Evolutionary conservation across 1,284 basidiomycete genomes (phyloP).

Genomic region (Leccinum discolor): DNA sequence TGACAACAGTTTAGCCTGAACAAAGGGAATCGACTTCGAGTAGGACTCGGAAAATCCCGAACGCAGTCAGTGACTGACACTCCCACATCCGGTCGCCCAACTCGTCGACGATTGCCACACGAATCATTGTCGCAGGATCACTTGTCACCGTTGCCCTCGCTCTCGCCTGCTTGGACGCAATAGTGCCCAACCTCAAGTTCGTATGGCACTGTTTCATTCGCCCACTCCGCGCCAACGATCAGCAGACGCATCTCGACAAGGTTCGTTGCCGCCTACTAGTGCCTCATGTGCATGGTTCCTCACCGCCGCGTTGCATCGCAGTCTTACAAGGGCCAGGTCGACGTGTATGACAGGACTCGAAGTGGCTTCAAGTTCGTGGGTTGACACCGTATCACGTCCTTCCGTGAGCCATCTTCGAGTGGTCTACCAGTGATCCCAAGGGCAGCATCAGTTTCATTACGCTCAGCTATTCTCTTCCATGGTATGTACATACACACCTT

Average conservation of each 20-base stretch:
- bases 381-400: no score
- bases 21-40: no score
- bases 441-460: slow-evolving; percentile 65
- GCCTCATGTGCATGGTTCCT: neutral
- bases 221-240: slow-evolving; percentile 39
- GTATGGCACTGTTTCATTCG: slow-evolving; percentile 51
- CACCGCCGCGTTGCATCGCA: slow-evolving; percentile 15
- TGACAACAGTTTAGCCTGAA: no score
- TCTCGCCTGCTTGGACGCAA: slow-evolving; percentile 17
- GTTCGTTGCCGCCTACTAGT: slow-evolving; percentile 19
- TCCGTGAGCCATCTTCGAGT: slow-evolving; percentile 70
- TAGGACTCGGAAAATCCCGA: no score
- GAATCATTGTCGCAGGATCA: slow-evolving; percentile 26
- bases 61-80: no score
- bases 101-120: slow-evolving; percentile 14
- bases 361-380: slow-evolving; percentile 47
- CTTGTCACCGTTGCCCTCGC: slow-evolving; percentile 19
- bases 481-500: slow-evolving; percentile 37
- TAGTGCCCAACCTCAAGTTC: slow-evolving; percentile 44
- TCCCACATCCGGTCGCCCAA: no score
- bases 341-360: slow-evolving; percentile 70
- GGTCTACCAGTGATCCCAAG: slow-evolving; percentile 51
- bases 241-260: slow-evolving; percentile 45
- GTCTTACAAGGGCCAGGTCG: slow-evolving; percentile 73
- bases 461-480: slow-evolving; percentile 74